Conservation (phyloP, 345 rosid species). For the Aquilaria yunnanensis region DNA sequence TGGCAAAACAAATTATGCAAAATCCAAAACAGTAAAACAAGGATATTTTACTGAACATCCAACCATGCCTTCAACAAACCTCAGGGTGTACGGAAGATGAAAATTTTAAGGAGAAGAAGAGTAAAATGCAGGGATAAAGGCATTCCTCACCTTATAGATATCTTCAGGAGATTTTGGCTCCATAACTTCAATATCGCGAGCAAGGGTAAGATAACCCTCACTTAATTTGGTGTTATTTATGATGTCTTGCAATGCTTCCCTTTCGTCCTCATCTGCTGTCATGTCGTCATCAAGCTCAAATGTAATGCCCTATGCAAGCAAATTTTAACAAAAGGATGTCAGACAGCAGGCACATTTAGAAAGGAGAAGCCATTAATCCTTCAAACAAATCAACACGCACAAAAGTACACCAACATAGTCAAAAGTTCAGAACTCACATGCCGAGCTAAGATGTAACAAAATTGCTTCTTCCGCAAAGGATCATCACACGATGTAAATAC, state of each 20-base stretch:
- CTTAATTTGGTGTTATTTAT: conserved; percentile 71
- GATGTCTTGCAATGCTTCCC: conserved; percentile 69
- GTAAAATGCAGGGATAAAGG: background rate
- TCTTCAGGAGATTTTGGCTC: conserved; percentile 97
- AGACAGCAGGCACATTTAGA: background rate
- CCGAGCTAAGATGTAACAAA: conserved; percentile 82
- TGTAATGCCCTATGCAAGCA: conserved; percentile 45
- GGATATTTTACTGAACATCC: background rate
- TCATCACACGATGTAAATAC: conserved; percentile 74
- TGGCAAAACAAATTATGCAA: conserved; percentile 3
- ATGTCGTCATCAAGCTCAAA: conserved; percentile 69
- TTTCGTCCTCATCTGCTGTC: conserved; percentile 54
- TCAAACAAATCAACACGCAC: background rate
- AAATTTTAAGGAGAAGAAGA: background rate
- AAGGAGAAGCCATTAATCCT: background rate
- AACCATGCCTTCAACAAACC: background rate
- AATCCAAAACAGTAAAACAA: background rate
- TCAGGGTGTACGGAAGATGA: background rate
- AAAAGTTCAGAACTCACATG: conserved; percentile 53
- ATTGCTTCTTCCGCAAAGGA: conserved; percentile 65
- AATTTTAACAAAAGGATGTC: background rate
- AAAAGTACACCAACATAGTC: background rate
- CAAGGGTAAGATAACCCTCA: conserved; percentile 93
- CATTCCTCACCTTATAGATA: conserved; percentile 68
- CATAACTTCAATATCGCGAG: conserved; percentile 99